A percentile compares a stretch with the other conserved stretches of the same genome.
Conservation (phyloP, 108 stramenopile genomes). For the Pseudonitzschia multistriata region DNA sequence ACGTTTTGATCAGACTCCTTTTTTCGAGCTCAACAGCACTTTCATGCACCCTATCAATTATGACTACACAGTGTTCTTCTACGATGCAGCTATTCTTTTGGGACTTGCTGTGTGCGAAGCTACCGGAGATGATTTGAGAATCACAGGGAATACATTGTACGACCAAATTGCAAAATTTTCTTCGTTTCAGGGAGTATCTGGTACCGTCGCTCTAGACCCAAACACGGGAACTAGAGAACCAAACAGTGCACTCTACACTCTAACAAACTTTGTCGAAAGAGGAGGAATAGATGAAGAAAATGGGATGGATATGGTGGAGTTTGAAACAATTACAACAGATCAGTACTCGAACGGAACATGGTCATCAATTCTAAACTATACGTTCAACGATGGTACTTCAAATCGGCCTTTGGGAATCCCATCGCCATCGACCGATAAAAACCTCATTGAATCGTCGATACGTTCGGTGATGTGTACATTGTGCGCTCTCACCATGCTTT, state of each 20-base stretch:
- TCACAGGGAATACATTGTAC: conserved; percentile 42
- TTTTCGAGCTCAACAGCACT: neutral
- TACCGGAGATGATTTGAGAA: conserved; percentile 11
- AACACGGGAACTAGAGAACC: conserved; percentile 46
- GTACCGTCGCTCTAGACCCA: conserved; percentile 37
- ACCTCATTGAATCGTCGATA: conserved; percentile 13
- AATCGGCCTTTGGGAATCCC: conserved; percentile 38
- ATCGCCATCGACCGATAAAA: conserved; percentile 7
- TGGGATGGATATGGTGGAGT: conserved; percentile 17
- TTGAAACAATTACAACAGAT: conserved; percentile 26
- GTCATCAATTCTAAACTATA: conserved; percentile 23
- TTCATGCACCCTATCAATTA: conserved; percentile 4
- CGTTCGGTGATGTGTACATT: neutral
- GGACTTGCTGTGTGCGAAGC: conserved; percentile 49
- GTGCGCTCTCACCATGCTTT: conserved; percentile 3
- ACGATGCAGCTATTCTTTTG: conserved; percentile 55
- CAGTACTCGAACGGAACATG: conserved; percentile 36
- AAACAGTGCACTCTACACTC: conserved; percentile 26
- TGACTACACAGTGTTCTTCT: conserved; percentile 30
- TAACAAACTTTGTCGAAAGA: conserved; percentile 36
- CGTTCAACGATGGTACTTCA: conserved; percentile 44
- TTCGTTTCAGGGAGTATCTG: conserved; percentile 43
- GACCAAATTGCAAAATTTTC: conserved; percentile 24
- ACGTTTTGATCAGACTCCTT: conserved; percentile 11
- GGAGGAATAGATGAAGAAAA: conserved; percentile 5